These are phyloP conservation scores for Teratosphaeria nubilosa DNA, from an alignment of 2,329 filamentous ascomycete species.

Conservation along the genomic window DNA sequence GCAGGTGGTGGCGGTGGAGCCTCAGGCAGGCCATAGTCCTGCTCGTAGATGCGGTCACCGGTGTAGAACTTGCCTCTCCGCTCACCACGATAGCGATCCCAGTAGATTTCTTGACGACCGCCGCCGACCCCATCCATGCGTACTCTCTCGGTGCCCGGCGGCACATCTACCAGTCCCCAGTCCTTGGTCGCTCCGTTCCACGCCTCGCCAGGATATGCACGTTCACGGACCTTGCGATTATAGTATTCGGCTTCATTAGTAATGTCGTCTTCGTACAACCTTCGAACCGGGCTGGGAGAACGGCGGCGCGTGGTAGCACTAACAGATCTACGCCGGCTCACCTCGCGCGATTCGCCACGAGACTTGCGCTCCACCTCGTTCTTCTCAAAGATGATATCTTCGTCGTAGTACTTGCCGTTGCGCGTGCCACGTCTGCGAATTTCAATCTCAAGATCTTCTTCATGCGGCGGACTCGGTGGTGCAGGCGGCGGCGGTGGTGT, in stretches of 20 bases:
- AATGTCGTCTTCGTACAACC: constrained; percentile 38
- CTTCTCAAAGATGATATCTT: constrained; percentile 56
- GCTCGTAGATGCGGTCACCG: constrained; percentile 47
- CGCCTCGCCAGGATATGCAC: constrained; percentile 62
- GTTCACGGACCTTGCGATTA: constrained; percentile 57
- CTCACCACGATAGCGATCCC: constrained; percentile 70
- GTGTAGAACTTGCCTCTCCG: constrained; percentile 64
- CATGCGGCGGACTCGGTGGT: constrained; percentile 41
- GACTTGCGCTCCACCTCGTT: constrained; percentile 32
- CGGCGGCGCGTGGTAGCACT: constrained; percentile 26
- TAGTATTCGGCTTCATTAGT: constrained; percentile 50
- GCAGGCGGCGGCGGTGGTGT: constrained; percentile 35
- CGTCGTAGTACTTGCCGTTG: constrained; percentile 44
- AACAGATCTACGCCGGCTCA: constrained; percentile 5
- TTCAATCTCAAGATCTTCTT: constrained; percentile 47
- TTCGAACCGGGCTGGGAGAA: constrained; percentile 22
- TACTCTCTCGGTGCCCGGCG: constrained; percentile 72
- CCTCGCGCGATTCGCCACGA: constrained; percentile 3
- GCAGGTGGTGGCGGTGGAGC: constrained; percentile 14
- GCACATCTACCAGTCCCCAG: constrained; percentile 77
- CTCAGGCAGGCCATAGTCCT: constrained; percentile 26
- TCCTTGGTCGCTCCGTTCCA: constrained; percentile 62
- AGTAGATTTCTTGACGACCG: constrained; percentile 64
- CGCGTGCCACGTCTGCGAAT: constrained; percentile 41
- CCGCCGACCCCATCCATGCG: constrained; percentile 70